A percentile compares a stretch with the other conserved stretches of the same genome.
Evolutionary conservation across 192 early-diverging fungal genomes (phyloP).

Genomic region (Cetraspora pellucida): DNA sequence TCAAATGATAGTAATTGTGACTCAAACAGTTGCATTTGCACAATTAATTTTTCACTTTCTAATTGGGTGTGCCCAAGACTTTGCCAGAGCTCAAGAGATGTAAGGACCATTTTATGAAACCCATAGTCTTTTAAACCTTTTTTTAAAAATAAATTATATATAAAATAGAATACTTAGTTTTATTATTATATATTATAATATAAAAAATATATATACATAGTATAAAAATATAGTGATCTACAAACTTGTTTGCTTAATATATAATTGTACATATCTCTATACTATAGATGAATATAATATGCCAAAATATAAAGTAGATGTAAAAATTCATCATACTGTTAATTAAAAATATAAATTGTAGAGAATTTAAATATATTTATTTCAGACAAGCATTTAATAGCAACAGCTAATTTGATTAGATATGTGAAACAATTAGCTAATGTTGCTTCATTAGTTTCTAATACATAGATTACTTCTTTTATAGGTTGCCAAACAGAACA

Average conservation of each 20-base stretch:
- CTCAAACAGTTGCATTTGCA: neutral
- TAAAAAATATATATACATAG: no score
- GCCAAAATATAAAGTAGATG: no score
- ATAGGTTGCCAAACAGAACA: constrained; percentile 1
- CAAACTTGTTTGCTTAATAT: no score
- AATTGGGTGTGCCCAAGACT: neutral
- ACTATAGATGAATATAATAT: neutral
- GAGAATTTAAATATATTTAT: neutral
- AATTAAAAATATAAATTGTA: no score
- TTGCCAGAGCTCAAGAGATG: neutral
- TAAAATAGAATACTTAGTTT: no score
- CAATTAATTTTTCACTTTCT: neutral
- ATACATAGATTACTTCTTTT: neutral
- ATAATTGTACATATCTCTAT: neutral
- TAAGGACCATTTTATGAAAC: neutral
- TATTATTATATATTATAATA: no score
- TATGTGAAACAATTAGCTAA: constrained; percentile 4
- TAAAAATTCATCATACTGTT: no score
- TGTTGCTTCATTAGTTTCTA: neutral
- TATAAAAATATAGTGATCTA: no score
- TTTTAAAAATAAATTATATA: neutral
- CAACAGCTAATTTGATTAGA: neutral
- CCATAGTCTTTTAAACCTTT: neutral
- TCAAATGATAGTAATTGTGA: neutral
- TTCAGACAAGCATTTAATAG: neutral